Evolutionary conservation across 129 eudicot genomes (phyloP), one percentile per base, ranked within the genome.

Genomic region (Lactuca saligna): DNA sequence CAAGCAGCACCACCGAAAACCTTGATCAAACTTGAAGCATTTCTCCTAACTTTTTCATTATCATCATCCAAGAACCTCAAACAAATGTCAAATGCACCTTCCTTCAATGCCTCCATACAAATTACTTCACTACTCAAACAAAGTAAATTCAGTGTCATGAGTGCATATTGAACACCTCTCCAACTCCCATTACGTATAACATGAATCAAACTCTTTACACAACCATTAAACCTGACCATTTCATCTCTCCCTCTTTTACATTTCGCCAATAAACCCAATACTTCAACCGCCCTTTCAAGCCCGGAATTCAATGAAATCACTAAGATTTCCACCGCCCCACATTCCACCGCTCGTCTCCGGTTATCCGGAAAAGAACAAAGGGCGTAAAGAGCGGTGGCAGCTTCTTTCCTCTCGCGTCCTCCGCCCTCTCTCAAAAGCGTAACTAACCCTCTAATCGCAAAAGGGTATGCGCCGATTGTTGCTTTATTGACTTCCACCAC

Each of bases 401-500:
- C 97, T 38, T 94, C 99, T 59, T 87, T 94, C 71, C 91, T 76
- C 80, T 87, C 97, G 32, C 97, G 72, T 0, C 67, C 78, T 64
- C 70, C 83, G 8, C 97, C 97, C 1, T 48, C 77, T 10, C 61
- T 48, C 7, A 94, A 34, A 15, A 89, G 84, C 38, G 59, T n/a
- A 48, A 94, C 80, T 7, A 94, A 51, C 42, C 88, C 81, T 16
- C 83, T 66, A 31, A 94, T 85, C 2, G 93, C 90, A 76, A 80
- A 80, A 11, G 97, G 97, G 74, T 85, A 83, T 0, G 97, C 84
- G 13, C 99, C 99, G 60, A 94, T 94, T 3, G 99, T 89, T 12
- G 89, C 97, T 63, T 87, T 89, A 67, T 94, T 94, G 8, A 94
- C 99, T 44, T 94, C 97, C 82, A 94, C 88, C 50, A 94, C 95